phyloP scores from a whole-genome alignment of 305 asterid species.

The Striga hermonthica region DNA sequence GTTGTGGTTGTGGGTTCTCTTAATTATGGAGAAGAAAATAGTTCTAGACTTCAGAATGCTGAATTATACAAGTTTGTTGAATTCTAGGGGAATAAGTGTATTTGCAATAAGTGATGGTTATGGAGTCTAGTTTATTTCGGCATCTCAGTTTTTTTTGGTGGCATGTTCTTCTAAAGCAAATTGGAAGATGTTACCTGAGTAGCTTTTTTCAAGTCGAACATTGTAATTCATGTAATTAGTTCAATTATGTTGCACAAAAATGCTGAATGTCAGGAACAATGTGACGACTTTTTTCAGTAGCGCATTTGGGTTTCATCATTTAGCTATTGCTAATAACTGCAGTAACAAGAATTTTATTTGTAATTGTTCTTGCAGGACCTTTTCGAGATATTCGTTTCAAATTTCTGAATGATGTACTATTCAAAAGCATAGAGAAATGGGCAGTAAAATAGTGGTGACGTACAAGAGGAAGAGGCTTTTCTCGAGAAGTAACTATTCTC shows the following conservation, averaged over 20 bases:
- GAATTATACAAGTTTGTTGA: neutral
- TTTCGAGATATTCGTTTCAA: neutral
- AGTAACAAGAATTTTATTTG: conserved; percentile 4
- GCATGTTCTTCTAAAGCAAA: too few species aligned
- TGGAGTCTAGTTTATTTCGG: too few species aligned
- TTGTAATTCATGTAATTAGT: too few species aligned
- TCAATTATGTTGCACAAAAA: too few species aligned
- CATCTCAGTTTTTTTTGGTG: too few species aligned
- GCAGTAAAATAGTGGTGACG: conserved; percentile 55
- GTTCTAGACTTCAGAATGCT: neutral
- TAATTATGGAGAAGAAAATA: neutral
- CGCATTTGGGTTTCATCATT: neutral
- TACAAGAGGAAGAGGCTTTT: conserved; percentile 62
- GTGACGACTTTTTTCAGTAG: neutral
- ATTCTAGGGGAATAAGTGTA: too few species aligned
- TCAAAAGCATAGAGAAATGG: conserved; percentile 37
- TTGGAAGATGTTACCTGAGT: too few species aligned
- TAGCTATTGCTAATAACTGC: neutral
- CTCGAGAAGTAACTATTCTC: conserved; percentile 37
- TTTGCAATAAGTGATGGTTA: too few species aligned
- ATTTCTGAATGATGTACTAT: conserved; percentile 7
- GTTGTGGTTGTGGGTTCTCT: conserved; percentile 1
- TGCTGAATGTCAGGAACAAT: too few species aligned
- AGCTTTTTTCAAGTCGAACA: too few species aligned
- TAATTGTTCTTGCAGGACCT: conserved; percentile 28